Evolutionary conservation across 192 early-diverging fungal species (phyloP), one percentile per base, ranked within the genome.

Genomic region (Backusella macrospora): DNA sequence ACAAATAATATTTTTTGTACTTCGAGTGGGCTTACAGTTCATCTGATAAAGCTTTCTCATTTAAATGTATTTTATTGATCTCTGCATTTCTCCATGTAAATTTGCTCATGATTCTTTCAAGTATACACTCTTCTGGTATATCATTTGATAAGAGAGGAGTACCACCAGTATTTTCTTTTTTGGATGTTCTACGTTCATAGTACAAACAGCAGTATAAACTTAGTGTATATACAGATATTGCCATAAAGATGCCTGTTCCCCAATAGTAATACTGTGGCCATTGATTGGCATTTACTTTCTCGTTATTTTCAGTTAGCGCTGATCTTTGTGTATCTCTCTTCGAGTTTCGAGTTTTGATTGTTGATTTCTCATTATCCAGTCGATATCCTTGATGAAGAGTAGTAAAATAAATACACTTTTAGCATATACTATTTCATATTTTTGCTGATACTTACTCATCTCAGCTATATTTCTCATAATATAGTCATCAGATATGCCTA

Each of bases 191-290:
- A 23, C 26, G 34, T 12, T 48, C 40, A 29, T 71, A 52, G 21
- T 70, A 79, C 73, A 70, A 80, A 64, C 78, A 80, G 14, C 65
- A 70, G 4, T 70, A 73, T 16, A 55, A 55, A 62, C 66, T 38
- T 23, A 63, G 6, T 39, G 71, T 66, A 48, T 73, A 77, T 0
- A 77, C 40, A 40, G 72, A 64, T 6, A 73, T 52, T 47, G 68
- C 48, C n/a, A 77, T 43, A 5, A 77, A 16, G 6, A 65, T 38
- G 8, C 66, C 65, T 62, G 76, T 77, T 40, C 76, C 71, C 65
- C 65, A 73, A 6, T 65, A 62, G 39, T 77, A 73, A 40, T 77
- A 73, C 34, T 77, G 26, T 9, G 18, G 26, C 76, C 76, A 77
- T 39, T 59, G 45, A 14, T 66, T 65, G 3, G 55, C 66, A 10